phyloP scores from a whole-genome alignment of 78 protist genomes.

The Dictyostelium citrinum region DNA sequence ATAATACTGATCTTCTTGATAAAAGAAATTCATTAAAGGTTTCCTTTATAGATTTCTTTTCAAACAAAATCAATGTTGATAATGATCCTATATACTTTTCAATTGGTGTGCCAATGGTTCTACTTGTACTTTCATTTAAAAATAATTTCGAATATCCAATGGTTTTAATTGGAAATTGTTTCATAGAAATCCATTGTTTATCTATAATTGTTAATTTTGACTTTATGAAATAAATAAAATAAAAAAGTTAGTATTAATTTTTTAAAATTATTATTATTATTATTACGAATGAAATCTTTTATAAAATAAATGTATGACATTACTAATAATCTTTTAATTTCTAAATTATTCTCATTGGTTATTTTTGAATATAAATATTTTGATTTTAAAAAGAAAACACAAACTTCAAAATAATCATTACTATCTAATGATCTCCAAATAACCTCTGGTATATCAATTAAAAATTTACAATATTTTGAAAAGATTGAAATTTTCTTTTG shows the following conservation, averaged over 20 bases:
- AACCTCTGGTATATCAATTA: conserved; percentile 53
- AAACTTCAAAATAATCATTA: conserved; percentile 56
- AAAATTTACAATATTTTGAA: conserved; percentile 25
- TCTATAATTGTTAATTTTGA: conserved; percentile 24
- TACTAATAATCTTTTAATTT: conserved; percentile 22
- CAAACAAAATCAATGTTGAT: conserved; percentile 51
- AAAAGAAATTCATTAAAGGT: conserved; percentile 13
- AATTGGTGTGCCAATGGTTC: not conserved
- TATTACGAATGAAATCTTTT: too few relatives aligned
- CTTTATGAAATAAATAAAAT: not conserved
- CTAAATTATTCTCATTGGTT: not conserved
- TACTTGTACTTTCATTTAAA: not conserved
- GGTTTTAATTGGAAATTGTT: conserved; percentile 52
- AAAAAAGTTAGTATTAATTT: not conserved
- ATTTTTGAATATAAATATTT: conserved; percentile 5
- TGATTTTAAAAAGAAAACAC: conserved; percentile 35
- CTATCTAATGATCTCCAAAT: conserved; percentile 69
- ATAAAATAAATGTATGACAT: too few relatives aligned
- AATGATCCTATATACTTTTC: conserved; percentile 56
- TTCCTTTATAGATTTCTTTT: conserved; percentile 18
- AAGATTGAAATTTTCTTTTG: conserved; percentile 3
- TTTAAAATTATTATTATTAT: not conserved
- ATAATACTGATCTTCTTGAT: not conserved
- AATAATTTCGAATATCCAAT: not conserved
- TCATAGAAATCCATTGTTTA: conserved; percentile 27